Evolutionary conservation across 176 grass and related monocot species (phyloP), one percentile per base, ranked within the genome.

Genomic region (Thinopyrum elongatum): DNA sequence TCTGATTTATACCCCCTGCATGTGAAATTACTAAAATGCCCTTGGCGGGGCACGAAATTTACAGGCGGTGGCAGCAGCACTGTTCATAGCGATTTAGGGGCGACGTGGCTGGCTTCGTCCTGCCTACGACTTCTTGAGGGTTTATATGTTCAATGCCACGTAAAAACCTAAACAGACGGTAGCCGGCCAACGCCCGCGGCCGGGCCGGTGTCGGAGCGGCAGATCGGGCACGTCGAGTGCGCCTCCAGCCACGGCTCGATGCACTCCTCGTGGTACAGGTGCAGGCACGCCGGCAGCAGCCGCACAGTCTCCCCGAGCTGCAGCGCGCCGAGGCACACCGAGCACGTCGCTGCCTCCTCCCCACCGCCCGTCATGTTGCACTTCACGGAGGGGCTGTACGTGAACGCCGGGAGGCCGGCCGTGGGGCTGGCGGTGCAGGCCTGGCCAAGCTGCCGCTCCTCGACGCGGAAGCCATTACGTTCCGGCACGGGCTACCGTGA

Each of bases 141-240:
- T n/a, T n/a, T n/a, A n/a, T n/a, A n/a, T n/a, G n/a, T n/a, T n/a
- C n/a, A n/a, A n/a, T n/a, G 10, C 34, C 8, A 23, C 21, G 34
- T 2, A 71, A n/a, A 39, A 39, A 12, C 25, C 61, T 87, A 87
- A 25, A 74, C 38, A 30, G 57, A 23, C 23, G 31, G 30, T 10
- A 39, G 66, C n/a, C 21, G 30, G 66, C 17, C 38, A n/a, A 8
- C 29, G 39, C 29, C 39, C 8, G 36, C 25, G 1, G 8, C 0
- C 8, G 33, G 77, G 21, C 46, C 77, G 6, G 27, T 60, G 33
- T 41, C 77, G 0, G 83, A 80, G 8, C 55, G 62, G 85, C 89
- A 91, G 53, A 91, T 4, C 6, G 89, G 85, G 70, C 89, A 91
- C 60, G 82, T 85, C 8, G 89, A 53, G 85, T 91, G 81, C 28